These are phyloP conservation scores for Aspergillus bombycis DNA, from an alignment of 2,329 filamentous ascomycete species.

Conservation along the genomic window DNA sequence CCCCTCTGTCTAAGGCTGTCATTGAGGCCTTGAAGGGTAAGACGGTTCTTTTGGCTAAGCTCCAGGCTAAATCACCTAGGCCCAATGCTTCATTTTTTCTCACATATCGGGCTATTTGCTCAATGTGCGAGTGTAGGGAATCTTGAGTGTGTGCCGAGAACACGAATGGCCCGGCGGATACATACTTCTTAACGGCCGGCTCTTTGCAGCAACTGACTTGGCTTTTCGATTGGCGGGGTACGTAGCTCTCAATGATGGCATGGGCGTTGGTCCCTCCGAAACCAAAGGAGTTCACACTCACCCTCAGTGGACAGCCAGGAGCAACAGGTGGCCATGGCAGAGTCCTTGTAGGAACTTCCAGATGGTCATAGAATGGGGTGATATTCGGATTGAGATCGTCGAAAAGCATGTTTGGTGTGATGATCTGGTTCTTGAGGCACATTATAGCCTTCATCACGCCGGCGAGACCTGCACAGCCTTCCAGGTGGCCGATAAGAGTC, in stretches of 20 bases:
- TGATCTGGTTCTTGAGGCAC: slow-evolving; percentile 42
- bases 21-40: neutral
- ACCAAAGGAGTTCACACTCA: slow-evolving; percentile 53
- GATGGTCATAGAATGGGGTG: slow-evolving; percentile 26
- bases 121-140: neutral
- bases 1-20: neutral
- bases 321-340: slow-evolving; percentile 26
- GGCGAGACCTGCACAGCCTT: slow-evolving; percentile 38
- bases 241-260: slow-evolving; percentile 41
- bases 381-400: slow-evolving; percentile 30
- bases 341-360: slow-evolving; percentile 26
- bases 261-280: slow-evolving; percentile 44
- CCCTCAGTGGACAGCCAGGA: slow-evolving; percentile 31
- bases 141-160: slow-evolving; percentile 1
- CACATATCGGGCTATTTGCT: neutral
- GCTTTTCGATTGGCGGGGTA: neutral
- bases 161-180: neutral
- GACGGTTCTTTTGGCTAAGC: neutral
- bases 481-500: slow-evolving; percentile 38
- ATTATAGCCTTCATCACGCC: slow-evolving; percentile 40
- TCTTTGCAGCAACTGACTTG: neutral
- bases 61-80: neutral
- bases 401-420: slow-evolving; percentile 36
- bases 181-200: too few species aligned
- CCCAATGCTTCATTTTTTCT: neutral